Evolutionary conservation across 305 asterid genomes (phyloP).

Genomic region (Fraxinus albicans): DNA sequence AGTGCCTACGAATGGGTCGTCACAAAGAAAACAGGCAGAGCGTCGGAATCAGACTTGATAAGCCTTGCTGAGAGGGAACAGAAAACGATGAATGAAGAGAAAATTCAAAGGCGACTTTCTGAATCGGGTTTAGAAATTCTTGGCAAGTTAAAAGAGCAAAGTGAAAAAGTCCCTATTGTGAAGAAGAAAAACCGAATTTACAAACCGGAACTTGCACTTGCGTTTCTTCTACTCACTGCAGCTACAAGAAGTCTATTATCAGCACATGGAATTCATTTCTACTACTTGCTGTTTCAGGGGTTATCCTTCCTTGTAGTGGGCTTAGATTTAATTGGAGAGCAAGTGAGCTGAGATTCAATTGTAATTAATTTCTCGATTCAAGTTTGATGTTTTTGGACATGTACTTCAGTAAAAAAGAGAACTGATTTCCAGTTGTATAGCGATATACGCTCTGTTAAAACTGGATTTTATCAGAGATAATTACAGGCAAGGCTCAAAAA

Average conservation of each 20-base stretch:
- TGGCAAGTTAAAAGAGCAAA: conserved; percentile 55
- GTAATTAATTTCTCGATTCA: background rate
- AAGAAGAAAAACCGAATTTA: conserved; percentile 70
- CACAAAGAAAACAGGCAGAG: conserved; percentile 86
- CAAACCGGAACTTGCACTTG: conserved; percentile 72
- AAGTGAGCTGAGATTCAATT: conserved; percentile 49
- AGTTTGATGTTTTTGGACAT: conserved; percentile 26
- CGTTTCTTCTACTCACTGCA: conserved; percentile 82
- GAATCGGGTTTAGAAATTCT: conserved; percentile 85
- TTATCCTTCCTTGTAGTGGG: conserved; percentile 79
- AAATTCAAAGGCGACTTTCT: conserved; percentile 68
- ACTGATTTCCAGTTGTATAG: conserved; percentile 18
- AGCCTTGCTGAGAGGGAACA: conserved; percentile 80
- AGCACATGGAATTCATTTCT: conserved; percentile 92
- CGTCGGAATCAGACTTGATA: conserved; percentile 82
- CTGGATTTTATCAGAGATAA: conserved; percentile 17
- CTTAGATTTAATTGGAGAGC: conserved; percentile 90
- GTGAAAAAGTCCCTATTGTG: conserved; percentile 22
- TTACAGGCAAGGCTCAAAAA: conserved; percentile 1
- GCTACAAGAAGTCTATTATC: conserved; percentile 82
- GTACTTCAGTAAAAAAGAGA: conserved; percentile 24
- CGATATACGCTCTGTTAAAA: conserved; percentile 1
- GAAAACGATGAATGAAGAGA: conserved; percentile 52
- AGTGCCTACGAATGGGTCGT: conserved; percentile 97
- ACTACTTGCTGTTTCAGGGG: conserved; percentile 89